Conservation (phyloP, 2,329 filamentous ascomycete species). For the Ceratocystis lukuohia region DNA sequence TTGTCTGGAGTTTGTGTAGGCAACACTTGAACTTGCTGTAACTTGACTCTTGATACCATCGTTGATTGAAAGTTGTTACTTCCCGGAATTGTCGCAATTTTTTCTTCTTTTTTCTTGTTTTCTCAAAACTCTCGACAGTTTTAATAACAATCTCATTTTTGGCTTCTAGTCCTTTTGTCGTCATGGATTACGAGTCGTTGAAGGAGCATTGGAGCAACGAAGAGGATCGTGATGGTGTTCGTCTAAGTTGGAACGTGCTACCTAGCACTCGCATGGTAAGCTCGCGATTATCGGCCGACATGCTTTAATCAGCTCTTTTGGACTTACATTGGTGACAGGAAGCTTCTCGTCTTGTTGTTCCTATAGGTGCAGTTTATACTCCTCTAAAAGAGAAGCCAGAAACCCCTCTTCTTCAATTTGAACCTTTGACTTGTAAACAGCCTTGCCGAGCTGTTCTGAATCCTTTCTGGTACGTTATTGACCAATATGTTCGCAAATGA, state of each 20-base stretch:
- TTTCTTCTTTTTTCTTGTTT: not conserved
- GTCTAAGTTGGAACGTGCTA: conserved; percentile 97
- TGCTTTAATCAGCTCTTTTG: not conserved
- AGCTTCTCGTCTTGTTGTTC: conserved; percentile 85
- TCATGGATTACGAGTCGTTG: conserved; percentile 82
- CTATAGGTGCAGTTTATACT: conserved; percentile 91
- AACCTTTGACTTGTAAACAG: conserved; percentile 91
- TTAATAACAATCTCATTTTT: not conserved
- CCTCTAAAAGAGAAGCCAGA: conserved; percentile 90
- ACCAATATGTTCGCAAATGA: too few species aligned
- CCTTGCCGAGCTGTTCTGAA: conserved; percentile 94
- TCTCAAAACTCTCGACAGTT: not conserved
- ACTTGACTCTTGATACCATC: not conserved
- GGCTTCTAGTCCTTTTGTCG: not conserved
- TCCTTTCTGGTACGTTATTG: conserved; percentile 66
- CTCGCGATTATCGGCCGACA: conserved; percentile 34
- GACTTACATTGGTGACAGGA: conserved; percentile 44
- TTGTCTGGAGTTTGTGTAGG: too few species aligned
- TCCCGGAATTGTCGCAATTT: not conserved
- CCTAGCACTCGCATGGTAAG: conserved; percentile 91
- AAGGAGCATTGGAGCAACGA: conserved; percentile 96
- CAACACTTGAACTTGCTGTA: not conserved
- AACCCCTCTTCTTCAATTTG: conserved; percentile 80
- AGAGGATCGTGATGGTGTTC: conserved; percentile 89
- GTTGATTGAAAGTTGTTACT: not conserved